Conservation (phyloP, 2,329 filamentous ascomycete species). For the Cladosporium colombiae region DNA sequence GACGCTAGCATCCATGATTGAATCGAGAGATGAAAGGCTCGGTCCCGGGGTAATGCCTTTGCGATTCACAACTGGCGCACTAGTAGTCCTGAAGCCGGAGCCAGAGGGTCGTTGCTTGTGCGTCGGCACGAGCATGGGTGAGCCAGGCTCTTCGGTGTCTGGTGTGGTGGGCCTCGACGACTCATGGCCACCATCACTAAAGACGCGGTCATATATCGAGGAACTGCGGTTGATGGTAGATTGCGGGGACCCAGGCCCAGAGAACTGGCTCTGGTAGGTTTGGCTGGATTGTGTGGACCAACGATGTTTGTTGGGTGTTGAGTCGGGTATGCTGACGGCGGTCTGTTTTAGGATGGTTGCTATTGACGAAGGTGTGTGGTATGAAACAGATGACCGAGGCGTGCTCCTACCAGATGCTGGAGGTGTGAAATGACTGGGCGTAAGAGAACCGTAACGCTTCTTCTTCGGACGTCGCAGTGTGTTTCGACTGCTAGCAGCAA, state of each 20-base stretch:
- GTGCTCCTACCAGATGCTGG: conserved; percentile 40
- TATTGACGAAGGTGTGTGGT: conserved; percentile 48
- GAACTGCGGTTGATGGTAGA: conserved; percentile 69
- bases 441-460: conserved; percentile 64
- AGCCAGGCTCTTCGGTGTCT: conserved; percentile 61
- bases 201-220: conserved; percentile 75
- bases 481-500: conserved; percentile 32
- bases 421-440: conserved; percentile 52
- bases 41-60: conserved; percentile 19
- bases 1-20: conserved; percentile 34
- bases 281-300: conserved; percentile 66
- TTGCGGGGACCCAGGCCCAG: conserved; percentile 76
- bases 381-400: conserved; percentile 43
- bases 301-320: conserved; percentile 49
- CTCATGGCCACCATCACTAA: conserved; percentile 59
- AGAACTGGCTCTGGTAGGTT: conserved; percentile 62
- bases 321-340: conserved; percentile 58
- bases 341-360: conserved; percentile 65
- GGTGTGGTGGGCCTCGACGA: conserved; percentile 79
- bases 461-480: conserved; percentile 61
- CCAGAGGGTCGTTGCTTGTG: conserved; percentile 61
- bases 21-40: conserved; percentile 29
- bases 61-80: conserved; percentile 24
- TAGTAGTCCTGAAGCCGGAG: conserved; percentile 31
- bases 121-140: conserved; percentile 64